Evolutionary conservation across 2,329 filamentous ascomycete genomes (phyloP).

Genomic region (Fusarium sarcochroum): DNA sequence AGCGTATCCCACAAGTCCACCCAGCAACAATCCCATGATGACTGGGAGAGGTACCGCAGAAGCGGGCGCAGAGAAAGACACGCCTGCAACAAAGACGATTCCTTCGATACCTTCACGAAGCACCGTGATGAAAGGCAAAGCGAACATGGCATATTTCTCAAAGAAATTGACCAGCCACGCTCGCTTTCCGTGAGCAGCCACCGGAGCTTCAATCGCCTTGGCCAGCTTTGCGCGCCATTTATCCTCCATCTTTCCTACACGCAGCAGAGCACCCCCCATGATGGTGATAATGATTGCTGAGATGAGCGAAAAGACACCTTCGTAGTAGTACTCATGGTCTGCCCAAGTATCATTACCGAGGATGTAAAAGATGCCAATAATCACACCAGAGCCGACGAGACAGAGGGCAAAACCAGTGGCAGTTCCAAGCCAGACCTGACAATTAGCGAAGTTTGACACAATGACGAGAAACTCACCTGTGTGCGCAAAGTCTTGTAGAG

Average conservation of each 20-base stretch:
- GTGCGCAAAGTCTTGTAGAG: conserved; percentile 77
- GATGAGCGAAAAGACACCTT: conserved; percentile 82
- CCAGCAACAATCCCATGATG: conserved; percentile 77
- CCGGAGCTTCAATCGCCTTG: conserved; percentile 71
- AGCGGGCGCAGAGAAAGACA: conserved; percentile 82
- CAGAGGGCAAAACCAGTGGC: conserved; percentile 64
- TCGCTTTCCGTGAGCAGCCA: conserved; percentile 60
- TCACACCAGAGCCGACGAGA: conserved; percentile 72
- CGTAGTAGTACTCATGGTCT: conserved; percentile 81
- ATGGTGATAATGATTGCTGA: conserved; percentile 86
- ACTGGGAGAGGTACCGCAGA: conserved; percentile 84
- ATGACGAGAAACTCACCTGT: conserved; percentile 64
- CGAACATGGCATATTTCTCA: conserved; percentile 89
- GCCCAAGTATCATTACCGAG: conserved; percentile 79
- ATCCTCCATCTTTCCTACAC: conserved; percentile 85
- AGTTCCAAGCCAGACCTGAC: conserved; percentile 70
- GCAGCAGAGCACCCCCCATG: conserved; percentile 84
- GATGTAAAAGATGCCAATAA: conserved; percentile 81
- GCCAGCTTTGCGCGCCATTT: conserved; percentile 89
- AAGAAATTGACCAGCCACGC: conserved; percentile 71
- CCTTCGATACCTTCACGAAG: conserved; percentile 88
- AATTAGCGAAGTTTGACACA: conserved; percentile 1
- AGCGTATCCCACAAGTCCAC: conserved; percentile 76
- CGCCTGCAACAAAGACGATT: conserved; percentile 89
- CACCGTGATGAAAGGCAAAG: conserved; percentile 88